These are phyloP conservation scores for Aspergillus ochraceoroseus DNA, from an alignment of 2,329 filamentous ascomycete genomes.

Conservation along the genomic window DNA sequence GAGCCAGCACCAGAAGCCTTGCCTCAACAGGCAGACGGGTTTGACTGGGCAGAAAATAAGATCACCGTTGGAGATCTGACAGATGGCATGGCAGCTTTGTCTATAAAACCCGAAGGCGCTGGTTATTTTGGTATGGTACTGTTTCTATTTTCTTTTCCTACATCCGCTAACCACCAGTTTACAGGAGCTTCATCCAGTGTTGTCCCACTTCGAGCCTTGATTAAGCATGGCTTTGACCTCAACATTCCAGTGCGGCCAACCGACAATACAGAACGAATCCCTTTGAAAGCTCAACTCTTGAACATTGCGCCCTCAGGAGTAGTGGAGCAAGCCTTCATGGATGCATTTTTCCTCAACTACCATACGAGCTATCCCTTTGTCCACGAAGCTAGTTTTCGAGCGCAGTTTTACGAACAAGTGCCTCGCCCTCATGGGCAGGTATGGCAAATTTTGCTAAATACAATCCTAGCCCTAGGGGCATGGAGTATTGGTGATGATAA, in stretches of 20 bases:
- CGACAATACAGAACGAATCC: slow-evolving; percentile 26
- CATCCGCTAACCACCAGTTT: slow-evolving; percentile 6
- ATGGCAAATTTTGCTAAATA: slow-evolving; percentile 47
- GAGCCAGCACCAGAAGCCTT: slow-evolving; percentile 44
- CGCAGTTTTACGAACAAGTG: slow-evolving; percentile 45
- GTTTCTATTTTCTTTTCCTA: background rate
- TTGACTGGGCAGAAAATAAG: slow-evolving; percentile 40
- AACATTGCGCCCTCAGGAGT: slow-evolving; percentile 38
- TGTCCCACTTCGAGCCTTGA: slow-evolving; percentile 36
- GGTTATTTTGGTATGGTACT: slow-evolving; percentile 37
- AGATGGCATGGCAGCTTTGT: slow-evolving; percentile 41
- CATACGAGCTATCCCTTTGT: slow-evolving; percentile 47
- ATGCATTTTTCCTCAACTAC: slow-evolving; percentile 47
- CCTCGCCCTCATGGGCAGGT: slow-evolving; percentile 40
- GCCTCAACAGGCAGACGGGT: slow-evolving; percentile 38
- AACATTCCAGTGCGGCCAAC: slow-evolving; percentile 32
- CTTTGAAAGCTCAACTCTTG: slow-evolving; percentile 38
- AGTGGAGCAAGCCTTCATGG: slow-evolving; percentile 41
- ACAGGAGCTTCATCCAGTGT: slow-evolving; percentile 39
- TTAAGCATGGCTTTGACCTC: slow-evolving; percentile 39
- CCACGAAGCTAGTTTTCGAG: slow-evolving; percentile 47
- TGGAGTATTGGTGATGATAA: slow-evolving; percentile 42
- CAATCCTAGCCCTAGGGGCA: slow-evolving; percentile 44
- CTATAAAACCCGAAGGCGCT: slow-evolving; percentile 39
- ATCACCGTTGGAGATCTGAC: slow-evolving; percentile 38